Evolutionary conservation across 345 rosid genomes (phyloP), one percentile per base, ranked within the genome.

Genomic region (Psidium friedrichsthalianum): DNA sequence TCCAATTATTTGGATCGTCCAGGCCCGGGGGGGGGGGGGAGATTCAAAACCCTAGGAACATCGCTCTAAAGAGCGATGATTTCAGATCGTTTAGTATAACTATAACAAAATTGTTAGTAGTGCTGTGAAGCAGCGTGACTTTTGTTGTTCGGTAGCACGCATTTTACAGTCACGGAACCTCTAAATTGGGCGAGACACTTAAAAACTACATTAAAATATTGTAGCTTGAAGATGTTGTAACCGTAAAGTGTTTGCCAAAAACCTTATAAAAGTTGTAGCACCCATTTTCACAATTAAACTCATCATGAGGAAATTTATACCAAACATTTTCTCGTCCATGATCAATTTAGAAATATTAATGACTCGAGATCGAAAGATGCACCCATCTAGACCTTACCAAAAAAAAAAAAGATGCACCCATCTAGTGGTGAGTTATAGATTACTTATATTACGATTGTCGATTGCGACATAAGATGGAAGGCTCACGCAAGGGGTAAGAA

Each of bases 191-290:
- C 21, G 6, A 64, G 6, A 32, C 8, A 8, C 6, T 32, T 32
- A 3, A 29, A 29, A 29, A 29, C 5, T 64, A 29, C 20, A 29
- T 29, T 15, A 29, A 32, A 5, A 15, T 61, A 9, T 0, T 64
- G 12, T 4, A 32, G 16, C 1, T 32, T 2, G 6, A 64, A 64
- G 21, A 0, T 29, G 29, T 3, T 15, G 42, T 61, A 15, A 61
- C 0, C 3, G 0, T 14, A 2, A 32, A 64, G 0, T 8, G 44
- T 18, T 64, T 1, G 3, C 11, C 3, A 4, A 1, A 2, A 22
- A 16, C 12, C 2, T 32, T 64, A 21, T 64, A 8, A 64, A 64
- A 64, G 3, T 0, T 0, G 1, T 8, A 20, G 3, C 20, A 64
- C 3, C 21, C 1, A 4, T 64, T 32, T 32, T 64, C 78, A 64